Conservation (phyloP, 192 early-diverging fungal genomes). For the Entophlyctis helioformis region DNA sequence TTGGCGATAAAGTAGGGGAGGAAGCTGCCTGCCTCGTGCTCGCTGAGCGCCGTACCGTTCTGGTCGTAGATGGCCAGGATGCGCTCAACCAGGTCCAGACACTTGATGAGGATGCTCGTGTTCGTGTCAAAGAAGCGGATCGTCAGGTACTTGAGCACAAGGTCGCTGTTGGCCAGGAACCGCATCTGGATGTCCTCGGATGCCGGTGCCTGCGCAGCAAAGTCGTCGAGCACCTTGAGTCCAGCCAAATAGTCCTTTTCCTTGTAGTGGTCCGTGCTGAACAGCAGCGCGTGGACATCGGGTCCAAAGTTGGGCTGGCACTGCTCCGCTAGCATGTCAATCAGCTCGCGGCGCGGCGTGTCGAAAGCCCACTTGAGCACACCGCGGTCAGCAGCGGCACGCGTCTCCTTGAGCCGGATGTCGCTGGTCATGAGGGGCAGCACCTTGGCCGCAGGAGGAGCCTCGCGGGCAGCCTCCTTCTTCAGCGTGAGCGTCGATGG, state of each 20-base stretch:
- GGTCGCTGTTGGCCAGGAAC: slow-evolving; percentile 60
- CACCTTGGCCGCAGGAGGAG: slow-evolving; percentile 3
- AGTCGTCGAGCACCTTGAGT: slow-evolving; percentile 54
- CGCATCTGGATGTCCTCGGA: slow-evolving; percentile 42
- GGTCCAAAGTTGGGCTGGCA: slow-evolving; percentile 47
- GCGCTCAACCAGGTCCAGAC: slow-evolving; percentile 70
- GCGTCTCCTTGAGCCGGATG: slow-evolving; percentile 48
- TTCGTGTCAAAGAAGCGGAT: slow-evolving; percentile 88
- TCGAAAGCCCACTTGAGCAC: slow-evolving; percentile 62
- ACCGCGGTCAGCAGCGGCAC: slow-evolving; percentile 59
- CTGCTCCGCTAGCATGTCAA: slow-evolving; percentile 51
- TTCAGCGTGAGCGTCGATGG: too few relatives aligned
- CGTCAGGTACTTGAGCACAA: slow-evolving; percentile 78
- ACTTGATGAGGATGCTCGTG: slow-evolving; percentile 75
- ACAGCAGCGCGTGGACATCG: slow-evolving; percentile 46
- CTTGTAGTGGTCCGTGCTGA: slow-evolving; percentile 75
- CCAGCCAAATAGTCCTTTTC: slow-evolving; percentile 67
- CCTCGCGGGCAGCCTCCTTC: slow-evolving; percentile 1
- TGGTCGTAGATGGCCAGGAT: slow-evolving; percentile 53
- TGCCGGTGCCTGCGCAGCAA: slow-evolving; percentile 18
- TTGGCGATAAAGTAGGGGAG: slow-evolving; percentile 62
- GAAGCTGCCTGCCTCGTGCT: slow-evolving; percentile 72
- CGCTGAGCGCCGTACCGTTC: slow-evolving; percentile 47
- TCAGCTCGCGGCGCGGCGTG: slow-evolving; percentile 44
- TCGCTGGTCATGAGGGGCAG: slow-evolving; percentile 61